Percentiles rank a stretch among this genome's conserved stretches.
Evolutionary conservation across 805 yeast genomes (phyloP).

Genomic region (Soucietia sequanensis): DNA sequence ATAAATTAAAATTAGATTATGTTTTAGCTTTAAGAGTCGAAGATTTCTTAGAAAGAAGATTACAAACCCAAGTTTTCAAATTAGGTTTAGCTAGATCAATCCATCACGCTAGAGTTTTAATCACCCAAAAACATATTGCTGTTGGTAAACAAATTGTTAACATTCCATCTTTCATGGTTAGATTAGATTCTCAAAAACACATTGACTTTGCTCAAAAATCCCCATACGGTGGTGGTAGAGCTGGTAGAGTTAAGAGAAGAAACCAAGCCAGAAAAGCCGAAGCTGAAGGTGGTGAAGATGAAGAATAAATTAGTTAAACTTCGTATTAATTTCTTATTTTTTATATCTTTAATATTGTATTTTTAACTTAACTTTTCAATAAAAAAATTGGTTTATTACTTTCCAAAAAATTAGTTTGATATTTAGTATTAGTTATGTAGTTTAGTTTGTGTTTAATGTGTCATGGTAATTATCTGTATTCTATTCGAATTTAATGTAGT

Average conservation of each 20-base stretch:
- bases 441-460: too few relatives aligned
- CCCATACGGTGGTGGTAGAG: conserved; percentile 99
- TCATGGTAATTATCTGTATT: too few relatives aligned
- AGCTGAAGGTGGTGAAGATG: conserved; percentile 68
- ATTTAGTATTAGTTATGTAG: too few relatives aligned
- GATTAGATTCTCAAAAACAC: conserved; percentile 99
- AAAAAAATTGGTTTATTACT: conserved; percentile 5
- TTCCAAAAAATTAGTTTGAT: conserved; percentile 11
- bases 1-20: conserved; percentile 99
- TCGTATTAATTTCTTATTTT: conserved; percentile 3
- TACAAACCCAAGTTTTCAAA: conserved; percentile 99
- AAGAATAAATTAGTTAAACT: conserved; percentile 53
- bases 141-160: conserved; percentile 99
- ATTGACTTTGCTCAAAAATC: conserved; percentile 98
- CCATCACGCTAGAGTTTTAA: conserved; percentile 99
- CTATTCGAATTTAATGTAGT: too few relatives aligned
- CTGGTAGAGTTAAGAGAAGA: conserved; percentile 99
- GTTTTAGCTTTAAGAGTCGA: conserved; percentile 97
- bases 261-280: conserved; percentile 63
- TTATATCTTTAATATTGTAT: conserved; percentile 6
- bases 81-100: conserved; percentile 98
- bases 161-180: conserved; percentile 99
- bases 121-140: conserved; percentile 98
- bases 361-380: conserved; percentile 6
- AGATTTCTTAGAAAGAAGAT: conserved; percentile 99